Conservation (phyloP, 768 basidiomycete species). For the Termitomyces sp. region DNA sequence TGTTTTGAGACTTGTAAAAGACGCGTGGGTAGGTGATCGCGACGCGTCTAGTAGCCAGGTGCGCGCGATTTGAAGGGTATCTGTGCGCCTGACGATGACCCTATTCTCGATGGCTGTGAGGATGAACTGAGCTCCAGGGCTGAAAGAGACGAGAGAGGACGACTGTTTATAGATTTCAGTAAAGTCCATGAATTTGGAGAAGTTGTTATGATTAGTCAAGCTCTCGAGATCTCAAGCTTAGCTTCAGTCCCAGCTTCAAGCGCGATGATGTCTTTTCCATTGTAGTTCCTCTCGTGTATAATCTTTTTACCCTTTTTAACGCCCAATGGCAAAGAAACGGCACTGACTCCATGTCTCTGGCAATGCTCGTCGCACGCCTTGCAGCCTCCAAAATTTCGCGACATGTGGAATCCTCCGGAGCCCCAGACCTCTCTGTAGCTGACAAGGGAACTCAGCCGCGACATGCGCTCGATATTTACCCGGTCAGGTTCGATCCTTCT, state of each 20-base stretch:
- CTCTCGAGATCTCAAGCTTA: too few relatives aligned
- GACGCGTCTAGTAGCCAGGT: slow-evolving; percentile 68
- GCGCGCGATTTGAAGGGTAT: slow-evolving; percentile 77
- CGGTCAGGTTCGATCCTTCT: slow-evolving; percentile 28
- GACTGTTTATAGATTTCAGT: slow-evolving; percentile 82
- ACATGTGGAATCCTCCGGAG: slow-evolving; percentile 2
- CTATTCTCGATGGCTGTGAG: slow-evolving; percentile 75
- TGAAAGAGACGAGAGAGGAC: slow-evolving; percentile 67
- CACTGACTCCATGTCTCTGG: neutral
- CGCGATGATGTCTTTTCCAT: neutral
- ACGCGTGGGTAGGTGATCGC: slow-evolving; percentile 43
- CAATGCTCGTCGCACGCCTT: neutral
- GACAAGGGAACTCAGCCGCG: slow-evolving; percentile 3
- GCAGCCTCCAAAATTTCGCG: neutral
- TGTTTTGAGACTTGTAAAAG: slow-evolving; percentile 31
- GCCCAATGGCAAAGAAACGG: neutral
- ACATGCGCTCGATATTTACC: slow-evolving; percentile 22
- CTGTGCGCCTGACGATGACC: slow-evolving; percentile 77
- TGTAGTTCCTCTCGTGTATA: neutral
- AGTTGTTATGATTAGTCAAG: neutral
- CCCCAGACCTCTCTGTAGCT: slow-evolving; percentile 2
- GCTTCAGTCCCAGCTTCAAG: too few relatives aligned
- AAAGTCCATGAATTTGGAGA: slow-evolving; percentile 58
- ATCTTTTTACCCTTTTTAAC: slow-evolving; percentile 3
- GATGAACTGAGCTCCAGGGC: slow-evolving; percentile 83